phyloP scores from a whole-genome alignment of 768 basidiomycete genomes.

The Tulasnella sp. region DNA sequence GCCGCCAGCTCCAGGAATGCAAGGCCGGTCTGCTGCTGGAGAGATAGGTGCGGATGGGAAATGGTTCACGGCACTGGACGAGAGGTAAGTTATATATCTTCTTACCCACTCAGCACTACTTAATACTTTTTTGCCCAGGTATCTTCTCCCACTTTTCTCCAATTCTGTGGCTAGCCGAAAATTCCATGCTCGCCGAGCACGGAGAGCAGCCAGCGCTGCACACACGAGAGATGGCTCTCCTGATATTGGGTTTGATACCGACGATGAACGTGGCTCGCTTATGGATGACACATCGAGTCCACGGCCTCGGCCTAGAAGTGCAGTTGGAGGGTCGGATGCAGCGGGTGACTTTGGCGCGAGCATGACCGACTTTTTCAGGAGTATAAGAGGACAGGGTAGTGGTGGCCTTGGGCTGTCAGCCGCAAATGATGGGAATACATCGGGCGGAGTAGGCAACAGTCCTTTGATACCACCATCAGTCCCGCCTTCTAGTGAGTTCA shows the following conservation, averaged over 20 bases:
- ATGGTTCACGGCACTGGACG: conserved; percentile 94
- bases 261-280: conserved; percentile 13
- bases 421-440: too few species aligned
- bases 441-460: too few species aligned
- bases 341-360: background rate
- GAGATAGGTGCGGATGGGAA: conserved; percentile 57
- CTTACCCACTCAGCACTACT: background rate
- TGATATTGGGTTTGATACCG: conserved; percentile 8
- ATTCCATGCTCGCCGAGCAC: conserved; percentile 54
- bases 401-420: too few species aligned
- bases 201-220: conserved; percentile 13
- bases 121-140: conserved; percentile 25
- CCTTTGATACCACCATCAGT: too few species aligned
- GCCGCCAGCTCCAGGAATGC: background rate
- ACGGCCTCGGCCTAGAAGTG: background rate
- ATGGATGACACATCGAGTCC: background rate
- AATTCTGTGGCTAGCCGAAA: conserved; percentile 82
- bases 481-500: too few species aligned
- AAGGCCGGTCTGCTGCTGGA: background rate
- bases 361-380: conserved; percentile 4
- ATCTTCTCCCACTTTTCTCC: conserved; percentile 83
- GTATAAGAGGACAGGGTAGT: background rate
- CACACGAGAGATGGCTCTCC: background rate
- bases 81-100: conserved; percentile 34
- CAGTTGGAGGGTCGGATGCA: background rate